phyloP scores from a whole-genome alignment of 2,329 filamentous ascomycete genomes.

The Pseudopithomyces maydicus region DNA sequence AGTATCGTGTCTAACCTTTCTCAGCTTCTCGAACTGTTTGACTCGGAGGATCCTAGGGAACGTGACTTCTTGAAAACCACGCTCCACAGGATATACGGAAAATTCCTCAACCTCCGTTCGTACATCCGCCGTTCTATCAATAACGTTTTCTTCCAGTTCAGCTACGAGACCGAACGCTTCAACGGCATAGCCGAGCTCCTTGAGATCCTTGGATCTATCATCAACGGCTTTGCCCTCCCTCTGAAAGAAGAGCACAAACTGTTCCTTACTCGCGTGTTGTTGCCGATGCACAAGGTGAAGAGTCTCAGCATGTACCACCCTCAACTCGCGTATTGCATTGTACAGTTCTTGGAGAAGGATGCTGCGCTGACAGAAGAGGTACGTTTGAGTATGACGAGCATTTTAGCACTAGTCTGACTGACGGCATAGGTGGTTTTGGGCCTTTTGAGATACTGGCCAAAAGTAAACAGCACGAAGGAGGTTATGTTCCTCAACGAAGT shows the following conservation, averaged over 20 bases:
- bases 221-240: constrained; percentile 96
- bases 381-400: constrained; percentile 35
- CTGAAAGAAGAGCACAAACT: constrained; percentile 99
- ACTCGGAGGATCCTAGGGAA: constrained; percentile 96
- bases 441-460: constrained; percentile 95
- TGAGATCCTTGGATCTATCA: constrained; percentile 97
- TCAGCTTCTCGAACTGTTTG: constrained; percentile 91
- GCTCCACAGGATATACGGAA: constrained; percentile 96
- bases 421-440: constrained; percentile 80
- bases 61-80: constrained; percentile 98
- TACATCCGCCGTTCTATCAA: constrained; percentile 99
- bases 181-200: constrained; percentile 97
- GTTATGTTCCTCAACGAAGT: constrained; percentile 99
- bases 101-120: constrained; percentile 95
- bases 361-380: constrained; percentile 96
- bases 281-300: constrained; percentile 97
- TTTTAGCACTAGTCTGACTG: constrained; percentile 16
- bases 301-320: constrained; percentile 99
- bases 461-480: constrained; percentile 99
- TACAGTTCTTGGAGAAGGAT: constrained; percentile 98
- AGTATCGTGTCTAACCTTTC: constrained; percentile 19
- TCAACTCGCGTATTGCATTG: constrained; percentile 97
- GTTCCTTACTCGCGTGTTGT: constrained; percentile 89
- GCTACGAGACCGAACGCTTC: constrained; percentile 97
- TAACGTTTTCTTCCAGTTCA: constrained; percentile 99